phyloP scores from a whole-genome alignment of 78 protist genomes.

The Capsaspora owczarzaki region DNA sequence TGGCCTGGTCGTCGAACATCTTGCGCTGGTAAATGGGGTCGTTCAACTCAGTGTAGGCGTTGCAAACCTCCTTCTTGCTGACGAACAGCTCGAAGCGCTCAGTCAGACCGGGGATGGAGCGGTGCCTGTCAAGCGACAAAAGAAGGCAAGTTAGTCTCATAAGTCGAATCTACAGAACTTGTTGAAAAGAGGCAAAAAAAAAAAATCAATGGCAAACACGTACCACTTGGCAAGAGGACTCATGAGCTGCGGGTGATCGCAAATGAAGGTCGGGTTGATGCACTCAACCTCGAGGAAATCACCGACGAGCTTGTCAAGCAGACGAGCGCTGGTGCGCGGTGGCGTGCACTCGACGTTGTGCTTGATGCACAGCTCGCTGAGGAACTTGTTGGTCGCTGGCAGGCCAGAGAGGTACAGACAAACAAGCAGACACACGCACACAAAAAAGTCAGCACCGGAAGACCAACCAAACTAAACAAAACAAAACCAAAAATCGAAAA shows the following conservation, averaged over 20 bases:
- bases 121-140: slow-evolving; percentile 29
- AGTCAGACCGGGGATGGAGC: slow-evolving; percentile 77
- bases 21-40: slow-evolving; percentile 96
- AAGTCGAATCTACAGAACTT: not conserved
- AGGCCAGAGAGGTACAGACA: not conserved
- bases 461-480: not conserved
- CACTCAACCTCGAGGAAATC: slow-evolving; percentile 84
- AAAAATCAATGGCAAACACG: not conserved
- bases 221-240: slow-evolving; percentile 97
- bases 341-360: slow-evolving; percentile 71
- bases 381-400: slow-evolving; percentile 51
- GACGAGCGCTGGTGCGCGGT: slow-evolving; percentile 94
- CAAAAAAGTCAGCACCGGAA: not conserved
- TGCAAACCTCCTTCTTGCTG: slow-evolving; percentile 82
- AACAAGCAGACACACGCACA: not conserved
- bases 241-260: slow-evolving; percentile 97
- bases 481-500: not conserved
- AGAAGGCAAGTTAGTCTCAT: not conserved
- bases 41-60: slow-evolving; percentile 99
- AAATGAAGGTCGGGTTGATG: slow-evolving; percentile 95
- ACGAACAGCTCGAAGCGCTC: slow-evolving; percentile 99
- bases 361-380: slow-evolving; percentile 53
- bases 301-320: slow-evolving; percentile 94
- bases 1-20: slow-evolving; percentile 90
- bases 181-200: not conserved